Evolutionary conservation across 345 rosid genomes (phyloP).

Genomic region (Gossypium rotundifolium): DNA sequence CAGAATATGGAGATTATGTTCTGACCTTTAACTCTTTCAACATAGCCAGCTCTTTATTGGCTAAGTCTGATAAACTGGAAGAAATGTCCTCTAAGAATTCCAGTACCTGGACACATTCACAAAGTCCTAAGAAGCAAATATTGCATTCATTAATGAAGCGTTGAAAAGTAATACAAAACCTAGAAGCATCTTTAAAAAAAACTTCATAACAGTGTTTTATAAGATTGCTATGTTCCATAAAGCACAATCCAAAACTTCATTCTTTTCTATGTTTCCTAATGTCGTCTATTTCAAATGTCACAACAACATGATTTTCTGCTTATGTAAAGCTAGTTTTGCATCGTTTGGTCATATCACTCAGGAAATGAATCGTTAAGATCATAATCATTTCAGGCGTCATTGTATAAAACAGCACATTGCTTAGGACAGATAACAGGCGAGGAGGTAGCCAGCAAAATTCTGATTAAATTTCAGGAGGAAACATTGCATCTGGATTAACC

Average conservation of each 20-base stretch:
- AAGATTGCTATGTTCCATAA: neutral
- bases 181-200: neutral
- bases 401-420: neutral
- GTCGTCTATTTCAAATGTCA: neutral
- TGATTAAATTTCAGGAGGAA: neutral
- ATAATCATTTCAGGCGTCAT: neutral
- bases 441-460: neutral
- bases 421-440: neutral
- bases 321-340: neutral
- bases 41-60: slow-evolving; percentile 55
- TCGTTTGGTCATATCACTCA: neutral
- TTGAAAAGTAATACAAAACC: neutral
- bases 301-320: neutral
- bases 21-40: slow-evolving; percentile 82
- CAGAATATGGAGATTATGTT: slow-evolving; percentile 14
- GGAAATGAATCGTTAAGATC: neutral
- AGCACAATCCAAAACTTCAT: neutral
- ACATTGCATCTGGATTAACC: neutral
- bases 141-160: neutral
- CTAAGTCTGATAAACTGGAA: slow-evolving; percentile 65
- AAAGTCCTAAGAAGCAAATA: neutral
- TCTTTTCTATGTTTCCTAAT: neutral
- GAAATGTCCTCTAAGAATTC: slow-evolving; percentile 90
- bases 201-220: neutral
- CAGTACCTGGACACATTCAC: slow-evolving; percentile 49